Percentiles rank a stretch among this genome's conserved stretches.
These are phyloP conservation scores for Chaetomium globosum DNA, from an alignment of 2,329 filamentous ascomycete genomes.

Conservation along the genomic window DNA sequence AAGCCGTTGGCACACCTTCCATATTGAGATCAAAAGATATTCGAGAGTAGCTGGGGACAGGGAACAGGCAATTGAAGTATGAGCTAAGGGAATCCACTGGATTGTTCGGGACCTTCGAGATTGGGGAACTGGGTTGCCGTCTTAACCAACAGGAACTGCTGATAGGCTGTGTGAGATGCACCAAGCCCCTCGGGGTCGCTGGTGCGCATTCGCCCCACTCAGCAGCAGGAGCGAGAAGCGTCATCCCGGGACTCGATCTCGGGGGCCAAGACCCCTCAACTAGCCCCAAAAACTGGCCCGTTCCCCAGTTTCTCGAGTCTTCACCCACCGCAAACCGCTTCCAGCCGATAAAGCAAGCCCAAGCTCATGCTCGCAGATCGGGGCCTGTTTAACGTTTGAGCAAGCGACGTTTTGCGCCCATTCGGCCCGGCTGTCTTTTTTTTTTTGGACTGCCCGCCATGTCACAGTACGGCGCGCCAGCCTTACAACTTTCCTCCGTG, in stretches of 20 bases:
- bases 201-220: constrained; percentile 5
- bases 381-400: constrained; percentile 1
- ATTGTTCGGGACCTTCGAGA: constrained; percentile 19
- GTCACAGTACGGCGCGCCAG: constrained; percentile 35
- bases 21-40: constrained; percentile 6
- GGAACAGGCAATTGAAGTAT: constrained; percentile 14
- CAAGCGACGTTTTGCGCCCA: constrained; percentile 13
- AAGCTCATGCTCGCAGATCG: constrained; percentile 14
- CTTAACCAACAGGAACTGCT: neutral
- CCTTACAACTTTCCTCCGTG: constrained; percentile 32
- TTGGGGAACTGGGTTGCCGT: constrained; percentile 16
- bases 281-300: constrained; percentile 32
- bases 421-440: constrained; percentile 4
- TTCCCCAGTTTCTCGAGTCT: constrained; percentile 34
- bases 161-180: constrained; percentile 20
- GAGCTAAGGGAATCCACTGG: constrained; percentile 18
- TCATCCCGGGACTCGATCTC: constrained; percentile 22
- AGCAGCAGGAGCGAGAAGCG: constrained; percentile 13
- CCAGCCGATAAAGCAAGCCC: constrained; percentile 27
- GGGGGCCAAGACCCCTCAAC: constrained; percentile 29
- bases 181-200: constrained; percentile 6
- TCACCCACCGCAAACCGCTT: constrained; percentile 43
- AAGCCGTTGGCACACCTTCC: constrained; percentile 18
- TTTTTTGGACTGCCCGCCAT: constrained; percentile 29
- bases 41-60: neutral